Conservation (phyloP, 495 filamentous ascomycete species). For the Jackrogersella multiformis region DNA sequence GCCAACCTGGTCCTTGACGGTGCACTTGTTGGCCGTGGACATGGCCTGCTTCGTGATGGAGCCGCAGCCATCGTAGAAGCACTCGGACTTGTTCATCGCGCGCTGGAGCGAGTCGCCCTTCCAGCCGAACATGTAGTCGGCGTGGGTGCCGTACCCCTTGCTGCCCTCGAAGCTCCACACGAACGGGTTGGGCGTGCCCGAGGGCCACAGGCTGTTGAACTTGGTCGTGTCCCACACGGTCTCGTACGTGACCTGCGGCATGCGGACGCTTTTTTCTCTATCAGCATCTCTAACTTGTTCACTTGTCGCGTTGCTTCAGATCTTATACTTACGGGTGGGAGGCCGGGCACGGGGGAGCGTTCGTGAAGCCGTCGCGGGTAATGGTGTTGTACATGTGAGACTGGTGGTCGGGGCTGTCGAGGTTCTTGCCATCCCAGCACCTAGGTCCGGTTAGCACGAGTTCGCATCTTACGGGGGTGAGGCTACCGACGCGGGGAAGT, state of each 20-base stretch:
- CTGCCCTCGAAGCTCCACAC: conserved; percentile 57
- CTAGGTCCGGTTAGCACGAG: conserved; percentile 40
- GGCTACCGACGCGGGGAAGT: conserved; percentile 59
- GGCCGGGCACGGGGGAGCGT: conserved; percentile 57
- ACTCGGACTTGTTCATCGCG: conserved; percentile 57
- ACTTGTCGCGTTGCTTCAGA: background rate
- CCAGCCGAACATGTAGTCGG: conserved; percentile 61
- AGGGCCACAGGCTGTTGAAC: conserved; percentile 59
- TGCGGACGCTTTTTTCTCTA: conserved; percentile 2
- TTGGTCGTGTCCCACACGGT: conserved; percentile 62
- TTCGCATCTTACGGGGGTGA: background rate
- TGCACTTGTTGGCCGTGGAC: conserved; percentile 55
- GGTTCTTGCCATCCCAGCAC: conserved; percentile 67
- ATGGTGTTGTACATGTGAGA: conserved; percentile 63
- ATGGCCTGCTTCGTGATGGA: conserved; percentile 58
- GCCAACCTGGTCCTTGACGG: conserved; percentile 51
- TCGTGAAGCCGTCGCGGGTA: conserved; percentile 50
- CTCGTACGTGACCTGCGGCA: conserved; percentile 61
- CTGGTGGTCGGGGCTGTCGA: conserved; percentile 66
- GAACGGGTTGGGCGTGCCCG: conserved; percentile 57
- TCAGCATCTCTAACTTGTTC: background rate
- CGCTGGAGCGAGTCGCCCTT: conserved; percentile 57
- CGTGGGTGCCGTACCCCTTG: conserved; percentile 53
- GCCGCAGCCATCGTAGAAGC: conserved; percentile 59
- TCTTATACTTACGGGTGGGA: conserved; percentile 51